A percentile compares a stretch with the other conserved stretches of the same genome.
These are phyloP conservation scores for Eragrostis nindensis DNA, from an alignment of 176 grass and related monocot species.

Conservation along the genomic window DNA sequence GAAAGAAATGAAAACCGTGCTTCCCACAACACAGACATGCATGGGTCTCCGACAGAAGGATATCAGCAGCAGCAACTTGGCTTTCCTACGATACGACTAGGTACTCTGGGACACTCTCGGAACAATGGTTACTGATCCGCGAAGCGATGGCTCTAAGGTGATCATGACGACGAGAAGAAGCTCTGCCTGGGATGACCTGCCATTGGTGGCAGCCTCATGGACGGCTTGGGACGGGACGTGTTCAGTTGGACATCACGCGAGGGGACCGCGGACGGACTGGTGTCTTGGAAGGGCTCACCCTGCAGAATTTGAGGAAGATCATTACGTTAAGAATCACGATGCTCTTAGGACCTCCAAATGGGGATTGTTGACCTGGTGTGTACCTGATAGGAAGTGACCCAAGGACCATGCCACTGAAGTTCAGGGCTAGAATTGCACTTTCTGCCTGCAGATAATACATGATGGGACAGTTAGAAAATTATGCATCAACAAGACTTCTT, in stretches of 20 bases:
- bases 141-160: constrained; percentile 22
- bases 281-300: constrained; percentile 97
- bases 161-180: constrained; percentile 8
- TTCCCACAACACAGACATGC: constrained; percentile 30
- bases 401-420: constrained; percentile 75
- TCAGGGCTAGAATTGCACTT: constrained; percentile 86
- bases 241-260: constrained; percentile 61
- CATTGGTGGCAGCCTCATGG: constrained; percentile 16
- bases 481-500: background rate
- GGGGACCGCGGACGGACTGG: constrained; percentile 76
- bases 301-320: constrained; percentile 30
- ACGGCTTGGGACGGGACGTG: background rate
- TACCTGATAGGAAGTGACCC: constrained; percentile 83
- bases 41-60: constrained; percentile 23
- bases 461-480: constrained; percentile 10
- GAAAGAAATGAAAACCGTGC: constrained; percentile 30
- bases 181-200: constrained; percentile 17
- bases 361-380: background rate
- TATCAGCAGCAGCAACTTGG: constrained; percentile 34
- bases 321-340: constrained; percentile 1
- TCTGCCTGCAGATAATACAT: constrained; percentile 60
- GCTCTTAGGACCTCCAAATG: background rate
- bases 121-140: constrained; percentile 31
- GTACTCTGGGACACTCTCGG: constrained; percentile 25
- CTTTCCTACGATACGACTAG: constrained; percentile 31